Percentiles rank a stretch among this genome's conserved stretches.
phyloP scores from a whole-genome alignment of 306 rosid species.

The Ceratonia siliqua region DNA sequence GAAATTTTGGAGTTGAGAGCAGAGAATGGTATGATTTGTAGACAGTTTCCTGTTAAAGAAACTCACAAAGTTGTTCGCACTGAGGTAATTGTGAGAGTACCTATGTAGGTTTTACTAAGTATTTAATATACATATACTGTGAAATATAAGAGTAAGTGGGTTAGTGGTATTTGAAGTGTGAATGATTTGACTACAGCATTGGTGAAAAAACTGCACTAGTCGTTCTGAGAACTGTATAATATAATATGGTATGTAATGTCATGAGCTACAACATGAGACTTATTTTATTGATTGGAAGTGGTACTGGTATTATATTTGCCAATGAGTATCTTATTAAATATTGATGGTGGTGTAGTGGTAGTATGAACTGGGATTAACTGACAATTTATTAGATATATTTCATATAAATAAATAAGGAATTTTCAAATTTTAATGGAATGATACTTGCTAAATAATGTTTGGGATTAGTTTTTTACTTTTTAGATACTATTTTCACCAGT shows the following conservation, averaged over 20 bases:
- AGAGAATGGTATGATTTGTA: constrained; percentile 76
- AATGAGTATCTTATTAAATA: not conserved
- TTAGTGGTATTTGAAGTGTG: constrained; percentile 2
- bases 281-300: not conserved
- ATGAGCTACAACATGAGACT: constrained; percentile 12
- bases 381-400: not conserved
- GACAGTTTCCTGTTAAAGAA: constrained; percentile 91
- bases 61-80: constrained; percentile 66
- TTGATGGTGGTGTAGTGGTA: not conserved
- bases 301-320: not conserved
- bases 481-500: not conserved
- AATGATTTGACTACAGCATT: constrained; percentile 20
- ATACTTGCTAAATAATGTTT: not conserved
- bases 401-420: not conserved
- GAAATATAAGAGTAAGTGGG: not conserved
- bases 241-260: not conserved
- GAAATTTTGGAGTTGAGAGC: constrained; percentile 70
- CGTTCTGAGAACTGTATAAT: not conserved
- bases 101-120: constrained; percentile 9
- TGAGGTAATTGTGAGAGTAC: constrained; percentile 58
- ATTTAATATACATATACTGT: not conserved
- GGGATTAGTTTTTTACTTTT: not conserved
- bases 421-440: not conserved
- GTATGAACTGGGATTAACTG: not conserved
- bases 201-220: constrained; percentile 1